These are phyloP conservation scores for Nicotiana paniculata DNA, from an alignment of 257 asterid species.

Conservation along the genomic window DNA sequence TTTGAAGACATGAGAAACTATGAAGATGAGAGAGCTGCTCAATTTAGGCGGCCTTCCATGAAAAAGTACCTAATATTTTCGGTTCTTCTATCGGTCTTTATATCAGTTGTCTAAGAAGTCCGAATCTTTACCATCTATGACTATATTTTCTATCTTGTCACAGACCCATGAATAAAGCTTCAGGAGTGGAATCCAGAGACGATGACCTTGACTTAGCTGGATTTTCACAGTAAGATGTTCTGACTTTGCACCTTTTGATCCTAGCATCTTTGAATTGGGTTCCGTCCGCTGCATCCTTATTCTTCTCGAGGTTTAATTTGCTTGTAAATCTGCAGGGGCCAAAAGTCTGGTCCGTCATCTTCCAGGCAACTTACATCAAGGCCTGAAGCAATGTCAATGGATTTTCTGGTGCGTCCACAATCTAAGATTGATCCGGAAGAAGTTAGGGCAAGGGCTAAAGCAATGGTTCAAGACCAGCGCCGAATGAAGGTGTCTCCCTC, in stretches of 20 bases:
- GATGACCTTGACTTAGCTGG: constrained; percentile 79
- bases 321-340: constrained; percentile 42
- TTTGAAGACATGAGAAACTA: constrained; percentile 90
- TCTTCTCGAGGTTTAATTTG: constrained; percentile 12
- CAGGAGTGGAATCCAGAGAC: constrained; percentile 67
- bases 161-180: constrained; percentile 57
- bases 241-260: neutral
- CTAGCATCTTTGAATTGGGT: neutral
- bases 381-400: constrained; percentile 84
- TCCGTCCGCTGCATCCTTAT: neutral
- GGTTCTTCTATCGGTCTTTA: neutral
- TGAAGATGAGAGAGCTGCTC: constrained; percentile 61
- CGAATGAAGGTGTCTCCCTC: constrained; percentile 58
- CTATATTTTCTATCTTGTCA: constrained; percentile 16
- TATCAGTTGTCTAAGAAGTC: neutral
- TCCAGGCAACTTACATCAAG: constrained; percentile 54
- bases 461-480: constrained; percentile 62
- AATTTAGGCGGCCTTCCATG: constrained; percentile 54
- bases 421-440: constrained; percentile 92
- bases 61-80: constrained; percentile 39
- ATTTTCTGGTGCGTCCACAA: constrained; percentile 87
- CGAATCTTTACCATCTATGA: neutral
- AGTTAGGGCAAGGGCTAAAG: constrained; percentile 71
- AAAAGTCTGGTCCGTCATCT: constrained; percentile 68
- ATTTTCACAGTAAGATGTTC: constrained; percentile 34